Base-by-base conservation (phyloP, 2,329 filamentous ascomycete genomes). In the Cladosporium phlei region DNA sequence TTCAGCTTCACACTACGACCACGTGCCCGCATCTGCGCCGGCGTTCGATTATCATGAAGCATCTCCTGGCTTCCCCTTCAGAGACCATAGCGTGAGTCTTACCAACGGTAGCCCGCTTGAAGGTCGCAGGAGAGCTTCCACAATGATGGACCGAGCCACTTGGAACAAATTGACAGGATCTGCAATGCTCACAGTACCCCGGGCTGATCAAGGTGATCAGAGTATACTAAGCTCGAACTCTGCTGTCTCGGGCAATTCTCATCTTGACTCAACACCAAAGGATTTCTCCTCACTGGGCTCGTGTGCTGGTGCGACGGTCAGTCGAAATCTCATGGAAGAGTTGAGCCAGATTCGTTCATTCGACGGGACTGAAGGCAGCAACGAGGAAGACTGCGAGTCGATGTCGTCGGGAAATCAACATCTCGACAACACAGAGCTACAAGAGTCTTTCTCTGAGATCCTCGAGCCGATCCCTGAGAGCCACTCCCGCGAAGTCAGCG, bases 241-340 rank as follows among this genome's bases (percentile, higher is more conserved):
- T 27, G 29, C 37, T 8, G 35, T 17, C 19, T 47, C 44, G 4
- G 22, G 9, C 9, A 21, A n/a, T 12, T 38, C 34, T 24, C 44
- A 39, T 11, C 19, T 16, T 45, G 32, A 2, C 32, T 45, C 3
- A 35, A n/a, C n/a, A n/a, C n/a, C n/a, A n/a, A n/a, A 35, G 7
- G 32, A 45, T 16, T 45, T 21, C 19, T 29, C 42, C 4, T 45
- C 42, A n/a, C 5, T 45, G 3, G 42, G 42, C 4, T 37, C 42
- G 8, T 45, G 42, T 19, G 19, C 35, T 16, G 44, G 44, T 2
- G 37, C 44, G 14, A 25, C 34, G 3, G 33, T 45, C 32, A 47
- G 62, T 19, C 56, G 61, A 25, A 66, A 63, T 38, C 52, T 66
- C 4, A 58, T 65, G 52, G 62, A 66, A 30, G 64, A 66, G 50